Percentiles rank a stretch among this genome's conserved stretches.
phyloP scores from a whole-genome alignment of 2,329 filamentous ascomycete species.

The Pseudogymnoascus pannorum region DNA sequence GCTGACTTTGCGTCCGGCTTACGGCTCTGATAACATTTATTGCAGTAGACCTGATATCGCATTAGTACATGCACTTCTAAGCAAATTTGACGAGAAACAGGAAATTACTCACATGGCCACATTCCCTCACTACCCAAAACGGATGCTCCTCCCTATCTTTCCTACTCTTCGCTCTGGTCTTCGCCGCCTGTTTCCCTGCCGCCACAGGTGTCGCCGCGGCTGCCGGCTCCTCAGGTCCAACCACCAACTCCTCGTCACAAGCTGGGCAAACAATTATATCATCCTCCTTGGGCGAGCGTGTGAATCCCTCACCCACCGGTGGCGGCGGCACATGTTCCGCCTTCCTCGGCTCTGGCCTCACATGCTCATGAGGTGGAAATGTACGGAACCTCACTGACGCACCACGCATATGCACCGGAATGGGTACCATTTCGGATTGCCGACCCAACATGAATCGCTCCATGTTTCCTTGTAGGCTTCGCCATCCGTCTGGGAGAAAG shows the following conservation, averaged over 20 bases:
- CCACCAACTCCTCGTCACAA: slow-evolving; percentile 74
- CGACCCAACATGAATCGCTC: background rate
- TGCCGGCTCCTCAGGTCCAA: slow-evolving; percentile 23
- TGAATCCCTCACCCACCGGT: slow-evolving; percentile 69
- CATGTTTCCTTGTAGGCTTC: background rate
- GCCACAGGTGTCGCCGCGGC: slow-evolving; percentile 13
- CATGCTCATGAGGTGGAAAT: background rate
- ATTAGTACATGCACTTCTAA: slow-evolving; percentile 18
- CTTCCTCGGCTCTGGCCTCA: slow-evolving; percentile 11
- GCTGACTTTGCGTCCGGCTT: slow-evolving; percentile 30
- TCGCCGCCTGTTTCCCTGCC: slow-evolving; percentile 25
- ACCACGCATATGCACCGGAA: background rate
- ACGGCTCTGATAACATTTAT: slow-evolving; percentile 52
- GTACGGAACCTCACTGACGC: background rate
- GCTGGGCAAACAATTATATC: slow-evolving; percentile 75
- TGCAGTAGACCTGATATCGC: slow-evolving; percentile 51
- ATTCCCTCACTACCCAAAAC: slow-evolving; percentile 86
- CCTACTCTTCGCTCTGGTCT: slow-evolving; percentile 41
- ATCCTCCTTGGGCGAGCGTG: slow-evolving; percentile 64
- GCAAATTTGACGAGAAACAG: slow-evolving; percentile 3
- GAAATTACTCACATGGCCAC: slow-evolving; percentile 69
- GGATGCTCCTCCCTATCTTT: slow-evolving; percentile 62
- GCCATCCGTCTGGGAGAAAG: background rate
- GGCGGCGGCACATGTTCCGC: slow-evolving; percentile 30
- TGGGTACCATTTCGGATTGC: background rate